Evolutionary conservation across 1,284 basidiomycete species (phyloP).

Genomic region (Inonotus obliquus): DNA sequence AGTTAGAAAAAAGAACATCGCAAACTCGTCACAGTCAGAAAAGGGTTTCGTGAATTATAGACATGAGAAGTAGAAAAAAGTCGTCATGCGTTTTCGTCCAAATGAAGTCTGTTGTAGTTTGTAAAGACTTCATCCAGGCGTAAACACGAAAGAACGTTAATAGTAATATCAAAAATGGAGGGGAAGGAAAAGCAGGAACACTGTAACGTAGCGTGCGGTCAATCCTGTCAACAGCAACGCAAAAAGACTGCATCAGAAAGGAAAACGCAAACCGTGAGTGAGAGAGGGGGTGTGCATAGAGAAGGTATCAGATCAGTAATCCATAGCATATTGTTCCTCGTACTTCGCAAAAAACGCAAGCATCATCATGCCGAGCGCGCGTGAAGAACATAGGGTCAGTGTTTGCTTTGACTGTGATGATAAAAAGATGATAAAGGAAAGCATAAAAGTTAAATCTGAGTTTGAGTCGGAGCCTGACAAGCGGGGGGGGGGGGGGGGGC

Average conservation of each 20-base stretch:
- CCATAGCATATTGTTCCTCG: slow-evolving; percentile 12
- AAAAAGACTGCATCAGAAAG: background rate
- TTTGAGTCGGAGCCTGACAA: too few species aligned
- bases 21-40: background rate
- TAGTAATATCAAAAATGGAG: background rate
- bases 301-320: slow-evolving; percentile 5
- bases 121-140: background rate
- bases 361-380: background rate
- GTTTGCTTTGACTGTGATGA: background rate
- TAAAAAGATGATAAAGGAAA: background rate
- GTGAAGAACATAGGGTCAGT: background rate
- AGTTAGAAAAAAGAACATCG: background rate
- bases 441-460: background rate
- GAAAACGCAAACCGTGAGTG: background rate
- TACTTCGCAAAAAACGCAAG: background rate
- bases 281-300: background rate
- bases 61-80: background rate
- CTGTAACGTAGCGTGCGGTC: background rate
- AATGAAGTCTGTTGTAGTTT: background rate
- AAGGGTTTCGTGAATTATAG: background rate
- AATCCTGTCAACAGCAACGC: slow-evolving; percentile 3
- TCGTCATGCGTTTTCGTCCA: background rate
- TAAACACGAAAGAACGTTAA: background rate
- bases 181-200: background rate
- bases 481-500: too few species aligned